These are phyloP conservation scores for Pyrenophora tritici-repentis DNA, from an alignment of 2,329 filamentous ascomycete species.

Conservation along the genomic window DNA sequence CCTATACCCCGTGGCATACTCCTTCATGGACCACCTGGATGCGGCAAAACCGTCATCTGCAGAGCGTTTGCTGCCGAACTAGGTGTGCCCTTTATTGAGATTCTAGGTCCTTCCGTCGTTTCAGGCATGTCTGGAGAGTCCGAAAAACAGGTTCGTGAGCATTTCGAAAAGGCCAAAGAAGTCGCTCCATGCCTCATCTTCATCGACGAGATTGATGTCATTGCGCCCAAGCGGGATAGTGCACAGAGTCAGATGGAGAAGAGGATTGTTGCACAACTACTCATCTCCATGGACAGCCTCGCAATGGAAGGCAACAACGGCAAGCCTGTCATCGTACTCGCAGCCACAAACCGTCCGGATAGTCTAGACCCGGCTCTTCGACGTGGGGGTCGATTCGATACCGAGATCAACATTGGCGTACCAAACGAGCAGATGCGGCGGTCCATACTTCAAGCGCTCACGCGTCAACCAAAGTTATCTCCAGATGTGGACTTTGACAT, in stretches of 20 bases:
- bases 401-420: slow-evolving; percentile 84
- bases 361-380: slow-evolving; percentile 80
- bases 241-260: slow-evolving; percentile 89
- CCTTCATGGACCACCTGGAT: slow-evolving; percentile 81
- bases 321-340: slow-evolving; percentile 84
- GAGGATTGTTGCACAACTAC: slow-evolving; percentile 79
- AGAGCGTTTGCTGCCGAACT: slow-evolving; percentile 78
- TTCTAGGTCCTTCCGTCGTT: slow-evolving; percentile 81
- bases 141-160: slow-evolving; percentile 81
- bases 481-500: slow-evolving; percentile 73
- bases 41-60: slow-evolving; percentile 84
- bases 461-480: slow-evolving; percentile 66
- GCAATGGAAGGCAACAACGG: slow-evolving; percentile 71
- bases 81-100: slow-evolving; percentile 77
- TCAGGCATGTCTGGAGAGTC: slow-evolving; percentile 89
- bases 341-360: slow-evolving; percentile 87
- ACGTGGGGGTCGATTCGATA: slow-evolving; percentile 76
- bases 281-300: slow-evolving; percentile 83
- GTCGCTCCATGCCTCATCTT: slow-evolving; percentile 89
- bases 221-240: slow-evolving; percentile 83
- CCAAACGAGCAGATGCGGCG: slow-evolving; percentile 79
- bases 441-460: slow-evolving; percentile 76
- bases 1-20: slow-evolving; percentile 76
- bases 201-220: slow-evolving; percentile 89
- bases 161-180: slow-evolving; percentile 85